Percentiles rank a stretch among this genome's conserved stretches.
These are phyloP conservation scores for Trichopus zeylanicus DNA, from an alignment of 116 monocot genomes.

Conservation along the genomic window DNA sequence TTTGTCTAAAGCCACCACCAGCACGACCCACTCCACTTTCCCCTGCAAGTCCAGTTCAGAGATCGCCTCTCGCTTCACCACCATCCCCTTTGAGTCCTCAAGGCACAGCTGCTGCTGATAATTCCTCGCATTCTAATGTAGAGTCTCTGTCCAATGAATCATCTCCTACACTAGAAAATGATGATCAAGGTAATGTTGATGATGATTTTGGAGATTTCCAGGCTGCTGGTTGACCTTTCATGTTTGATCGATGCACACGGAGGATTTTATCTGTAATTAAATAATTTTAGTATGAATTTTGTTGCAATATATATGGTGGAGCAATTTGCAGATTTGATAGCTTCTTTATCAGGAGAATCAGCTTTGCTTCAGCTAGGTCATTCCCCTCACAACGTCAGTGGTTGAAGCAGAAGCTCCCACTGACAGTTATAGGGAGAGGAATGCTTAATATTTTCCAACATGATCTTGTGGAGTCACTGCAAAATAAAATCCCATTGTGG, in stretches of 20 bases:
- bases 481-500: too few species aligned
- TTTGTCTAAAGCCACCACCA: constrained; percentile 56
- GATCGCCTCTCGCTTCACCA: constrained; percentile 16
- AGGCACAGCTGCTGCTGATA: not conserved
- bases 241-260: not conserved
- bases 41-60: constrained; percentile 23
- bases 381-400: too few species aligned
- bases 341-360: not conserved
- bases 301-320: not conserved
- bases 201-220: constrained; percentile 99
- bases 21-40: constrained; percentile 58
- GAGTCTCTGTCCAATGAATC: constrained; percentile 16
- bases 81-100: constrained; percentile 1
- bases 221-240: constrained; percentile 43
- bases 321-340: not conserved
- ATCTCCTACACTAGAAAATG: constrained; percentile 7
- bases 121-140: too few species aligned
- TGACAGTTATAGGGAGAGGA: too few species aligned
- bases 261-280: not conserved
- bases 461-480: too few species aligned
- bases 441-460: too few species aligned
- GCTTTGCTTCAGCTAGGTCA: too few species aligned
- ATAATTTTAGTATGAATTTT: not conserved
- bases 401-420: too few species aligned
- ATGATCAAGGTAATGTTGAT: constrained; percentile 34